Evolutionary conservation across 1,284 basidiomycete species (phyloP).

Genomic region (Cryptococcus maquisensis): DNA sequence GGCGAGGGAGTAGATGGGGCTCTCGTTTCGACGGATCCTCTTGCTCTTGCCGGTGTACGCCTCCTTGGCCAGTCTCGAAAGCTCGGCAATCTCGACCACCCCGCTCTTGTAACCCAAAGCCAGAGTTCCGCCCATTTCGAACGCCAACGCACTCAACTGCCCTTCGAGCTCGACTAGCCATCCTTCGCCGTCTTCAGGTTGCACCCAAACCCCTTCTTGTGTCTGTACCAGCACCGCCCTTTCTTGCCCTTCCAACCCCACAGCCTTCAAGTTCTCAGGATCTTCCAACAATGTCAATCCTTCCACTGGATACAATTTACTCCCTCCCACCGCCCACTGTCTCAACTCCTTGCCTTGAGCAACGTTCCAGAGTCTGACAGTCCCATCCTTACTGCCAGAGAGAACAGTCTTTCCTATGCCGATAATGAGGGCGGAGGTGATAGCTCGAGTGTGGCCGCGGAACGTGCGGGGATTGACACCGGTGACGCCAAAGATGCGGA

Average conservation of each 20-base stretch:
- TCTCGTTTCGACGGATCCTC: slow-evolving; percentile 56
- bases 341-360: slow-evolving; percentile 55
- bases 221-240: slow-evolving; percentile 54
- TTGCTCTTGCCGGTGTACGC: not conserved
- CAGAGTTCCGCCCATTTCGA: slow-evolving; percentile 52
- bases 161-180: slow-evolving; percentile 3
- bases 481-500: slow-evolving; percentile 46
- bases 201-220: slow-evolving; percentile 50
- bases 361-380: slow-evolving; percentile 71
- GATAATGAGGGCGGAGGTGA: slow-evolving; percentile 58
- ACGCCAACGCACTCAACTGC: slow-evolving; percentile 57
- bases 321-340: slow-evolving; percentile 32
- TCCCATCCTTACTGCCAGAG: slow-evolving; percentile 60
- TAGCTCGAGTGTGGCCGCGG: slow-evolving; percentile 62
- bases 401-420: slow-evolving; percentile 63
- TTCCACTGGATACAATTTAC: slow-evolving; percentile 27
- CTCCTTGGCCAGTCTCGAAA: slow-evolving; percentile 45
- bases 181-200: slow-evolving; percentile 19
- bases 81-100: slow-evolving; percentile 58
- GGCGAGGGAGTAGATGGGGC: slow-evolving; percentile 57
- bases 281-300: slow-evolving; percentile 25
- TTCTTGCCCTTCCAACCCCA: slow-evolving; percentile 37
- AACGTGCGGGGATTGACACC: slow-evolving; percentile 56
- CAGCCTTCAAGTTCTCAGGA: slow-evolving; percentile 22
- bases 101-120: slow-evolving; percentile 65